These are phyloP conservation scores for Vishniacozyma victoriae DNA, from an alignment of 768 basidiomycete genomes.

Conservation along the genomic window DNA sequence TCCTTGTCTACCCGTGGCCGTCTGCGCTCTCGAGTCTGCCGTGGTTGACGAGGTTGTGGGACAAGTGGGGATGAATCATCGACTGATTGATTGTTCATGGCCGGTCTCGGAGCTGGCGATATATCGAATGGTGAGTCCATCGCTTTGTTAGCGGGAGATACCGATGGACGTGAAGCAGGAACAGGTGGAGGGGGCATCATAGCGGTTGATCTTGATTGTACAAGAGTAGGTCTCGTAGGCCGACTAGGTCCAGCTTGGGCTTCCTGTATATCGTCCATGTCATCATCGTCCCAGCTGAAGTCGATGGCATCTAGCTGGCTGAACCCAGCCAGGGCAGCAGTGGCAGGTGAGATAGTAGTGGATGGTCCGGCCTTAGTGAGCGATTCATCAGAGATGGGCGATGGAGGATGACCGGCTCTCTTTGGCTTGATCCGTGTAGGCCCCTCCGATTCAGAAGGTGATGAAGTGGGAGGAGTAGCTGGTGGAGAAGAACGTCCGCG, in stretches of 20 bases:
- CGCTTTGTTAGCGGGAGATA: too few species aligned
- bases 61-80: too few species aligned
- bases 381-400: neutral
- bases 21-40: too few species aligned
- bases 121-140: too few species aligned
- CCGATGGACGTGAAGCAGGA: too few species aligned
- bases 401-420: neutral
- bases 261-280: conserved; percentile 8
- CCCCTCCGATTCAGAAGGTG: neutral
- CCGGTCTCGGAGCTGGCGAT: too few species aligned
- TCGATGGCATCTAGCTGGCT: conserved; percentile 35
- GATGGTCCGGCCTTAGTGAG: neutral
- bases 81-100: too few species aligned
- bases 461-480: conserved; percentile 21
- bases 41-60: too few species aligned
- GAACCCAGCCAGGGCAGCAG: conserved; percentile 29
- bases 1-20: too few species aligned
- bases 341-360: conserved; percentile 1
- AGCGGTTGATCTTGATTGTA: conserved; percentile 3
- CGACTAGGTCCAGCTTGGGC: conserved; percentile 1
- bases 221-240: conserved; percentile 1
- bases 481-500: conserved; percentile 4
- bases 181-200: conserved; percentile 35
- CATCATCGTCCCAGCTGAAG: conserved; percentile 17
- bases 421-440: neutral